Percentiles rank a stretch among this genome's conserved stretches.
Evolutionary conservation across 306 rosid species (phyloP).

Genomic region (Cicer yamashitae): DNA sequence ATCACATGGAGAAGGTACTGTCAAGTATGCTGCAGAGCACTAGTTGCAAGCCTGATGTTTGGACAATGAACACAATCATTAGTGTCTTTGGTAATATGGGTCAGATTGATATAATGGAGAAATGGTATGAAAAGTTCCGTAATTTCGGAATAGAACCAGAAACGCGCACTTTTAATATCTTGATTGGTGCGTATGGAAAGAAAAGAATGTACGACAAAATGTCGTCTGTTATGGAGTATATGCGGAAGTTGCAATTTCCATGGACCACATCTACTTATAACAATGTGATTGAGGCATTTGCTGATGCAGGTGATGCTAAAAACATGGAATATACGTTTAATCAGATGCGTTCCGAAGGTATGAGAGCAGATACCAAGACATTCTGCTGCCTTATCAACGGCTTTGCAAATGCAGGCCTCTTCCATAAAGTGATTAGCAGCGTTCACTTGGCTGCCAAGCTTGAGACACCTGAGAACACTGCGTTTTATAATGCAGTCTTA

Average conservation of each 20-base stretch:
- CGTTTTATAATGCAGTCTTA: conserved; percentile 77
- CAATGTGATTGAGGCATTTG: conserved; percentile 94
- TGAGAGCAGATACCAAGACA: conserved; percentile 93
- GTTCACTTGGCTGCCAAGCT: conserved; percentile 80
- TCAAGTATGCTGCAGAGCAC: conserved; percentile 84
- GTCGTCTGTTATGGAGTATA: conserved; percentile 98
- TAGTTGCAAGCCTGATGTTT: conserved; percentile 85
- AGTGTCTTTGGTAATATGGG: conserved; percentile 89
- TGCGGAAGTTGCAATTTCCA: conserved; percentile 93
- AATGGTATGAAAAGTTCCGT: conserved; percentile 94
- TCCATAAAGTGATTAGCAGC: conserved; percentile 83
- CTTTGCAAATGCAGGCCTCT: conserved; percentile 93
- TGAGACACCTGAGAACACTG: conserved; percentile 80
- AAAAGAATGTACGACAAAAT: conserved; percentile 90
- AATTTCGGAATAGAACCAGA: conserved; percentile 93
- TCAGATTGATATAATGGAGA: conserved; percentile 91
- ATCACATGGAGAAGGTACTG: conserved; percentile 87
- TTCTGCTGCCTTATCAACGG: conserved; percentile 95
- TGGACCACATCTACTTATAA: conserved; percentile 96
- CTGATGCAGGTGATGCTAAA: conserved; percentile 89
- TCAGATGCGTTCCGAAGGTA: conserved; percentile 96
- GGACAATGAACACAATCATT: conserved; percentile 96
- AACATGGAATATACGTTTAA: conserved; percentile 90
- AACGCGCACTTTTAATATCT: conserved; percentile 87
- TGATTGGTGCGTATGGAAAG: conserved; percentile 95